Conservation (phyloP, 2,329 filamentous ascomycete genomes). For the Trichoderma sp. region DNA sequence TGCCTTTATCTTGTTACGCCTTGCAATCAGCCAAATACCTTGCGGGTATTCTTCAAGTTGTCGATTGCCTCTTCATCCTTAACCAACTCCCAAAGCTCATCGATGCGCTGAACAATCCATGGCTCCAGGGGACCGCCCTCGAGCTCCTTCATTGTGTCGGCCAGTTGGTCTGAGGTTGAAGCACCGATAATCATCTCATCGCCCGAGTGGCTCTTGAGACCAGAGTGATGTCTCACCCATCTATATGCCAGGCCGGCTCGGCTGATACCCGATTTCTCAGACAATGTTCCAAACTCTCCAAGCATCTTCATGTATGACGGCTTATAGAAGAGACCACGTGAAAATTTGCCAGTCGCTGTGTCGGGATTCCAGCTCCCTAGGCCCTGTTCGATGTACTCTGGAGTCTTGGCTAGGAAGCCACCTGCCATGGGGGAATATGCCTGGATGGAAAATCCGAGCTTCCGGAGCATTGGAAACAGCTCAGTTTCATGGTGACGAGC, state of each 20-base stretch:
- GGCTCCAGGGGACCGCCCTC: constrained; percentile 55
- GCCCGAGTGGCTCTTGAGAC: constrained; percentile 33
- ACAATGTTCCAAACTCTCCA: constrained; percentile 32
- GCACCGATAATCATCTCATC: constrained; percentile 41
- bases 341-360: constrained; percentile 44
- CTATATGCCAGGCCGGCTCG: constrained; percentile 57
- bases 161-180: constrained; percentile 36
- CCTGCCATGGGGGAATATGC: constrained; percentile 54
- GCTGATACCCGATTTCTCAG: constrained; percentile 53
- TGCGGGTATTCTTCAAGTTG: constrained; percentile 10
- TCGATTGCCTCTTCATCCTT: constrained; percentile 35
- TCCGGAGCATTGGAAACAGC: constrained; percentile 43
- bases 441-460: constrained; percentile 43
- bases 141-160: constrained; percentile 36
- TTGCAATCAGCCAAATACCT: not conserved
- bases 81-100: constrained; percentile 58
- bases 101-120: constrained; percentile 60
- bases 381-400: constrained; percentile 35
- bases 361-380: constrained; percentile 52
- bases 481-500: constrained; percentile 37
- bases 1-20: not conserved
- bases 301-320: constrained; percentile 53
- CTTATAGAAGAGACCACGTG: constrained; percentile 21
- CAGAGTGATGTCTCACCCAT: constrained; percentile 59
- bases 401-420: constrained; percentile 54